phyloP scores from a whole-genome alignment of 2,329 filamentous ascomycete species.

The Shiraia bambusicola region DNA sequence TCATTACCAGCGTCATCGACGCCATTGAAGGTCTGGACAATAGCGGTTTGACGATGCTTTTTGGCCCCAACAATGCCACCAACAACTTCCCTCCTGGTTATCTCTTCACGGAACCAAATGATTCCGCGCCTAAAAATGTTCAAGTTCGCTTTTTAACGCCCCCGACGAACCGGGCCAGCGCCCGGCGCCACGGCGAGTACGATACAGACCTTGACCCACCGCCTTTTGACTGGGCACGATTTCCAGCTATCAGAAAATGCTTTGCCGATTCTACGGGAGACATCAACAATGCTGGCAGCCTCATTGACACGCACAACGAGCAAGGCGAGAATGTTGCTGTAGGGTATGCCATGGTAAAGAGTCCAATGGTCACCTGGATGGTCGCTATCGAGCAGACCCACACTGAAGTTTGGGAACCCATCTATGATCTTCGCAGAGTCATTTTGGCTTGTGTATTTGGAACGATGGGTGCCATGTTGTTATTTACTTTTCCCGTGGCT shows the following conservation, averaged over 20 bases:
- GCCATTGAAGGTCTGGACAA: constrained; percentile 70
- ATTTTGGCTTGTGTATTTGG: constrained; percentile 84
- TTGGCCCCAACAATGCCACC: constrained; percentile 66
- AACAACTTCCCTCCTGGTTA: constrained; percentile 55
- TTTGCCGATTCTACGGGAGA: constrained; percentile 52
- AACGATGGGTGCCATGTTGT: constrained; percentile 69
- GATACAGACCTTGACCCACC: constrained; percentile 21
- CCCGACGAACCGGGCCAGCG: constrained; percentile 28
- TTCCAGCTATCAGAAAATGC: constrained; percentile 63
- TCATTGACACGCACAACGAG: constrained; percentile 72
- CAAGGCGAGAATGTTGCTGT: constrained; percentile 69
- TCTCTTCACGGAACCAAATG: constrained; percentile 26
- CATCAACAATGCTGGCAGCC: constrained; percentile 69
- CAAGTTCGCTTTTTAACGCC: constrained; percentile 38
- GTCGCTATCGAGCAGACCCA: constrained; percentile 76
- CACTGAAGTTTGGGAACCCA: constrained; percentile 73
- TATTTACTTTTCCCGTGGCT: constrained; percentile 75
- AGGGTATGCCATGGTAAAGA: constrained; percentile 74
- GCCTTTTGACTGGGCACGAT: constrained; percentile 61
- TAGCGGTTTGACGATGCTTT: constrained; percentile 69
- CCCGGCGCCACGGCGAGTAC: constrained; percentile 33
- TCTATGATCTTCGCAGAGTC: constrained; percentile 73
- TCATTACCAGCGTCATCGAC: constrained; percentile 62
- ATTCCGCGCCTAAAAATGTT: constrained; percentile 24
- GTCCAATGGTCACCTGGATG: constrained; percentile 74